Evolutionary conservation across 2,329 filamentous ascomycete genomes (phyloP), one percentile per base, ranked within the genome.

Genomic region (Fusarium torreyae): DNA sequence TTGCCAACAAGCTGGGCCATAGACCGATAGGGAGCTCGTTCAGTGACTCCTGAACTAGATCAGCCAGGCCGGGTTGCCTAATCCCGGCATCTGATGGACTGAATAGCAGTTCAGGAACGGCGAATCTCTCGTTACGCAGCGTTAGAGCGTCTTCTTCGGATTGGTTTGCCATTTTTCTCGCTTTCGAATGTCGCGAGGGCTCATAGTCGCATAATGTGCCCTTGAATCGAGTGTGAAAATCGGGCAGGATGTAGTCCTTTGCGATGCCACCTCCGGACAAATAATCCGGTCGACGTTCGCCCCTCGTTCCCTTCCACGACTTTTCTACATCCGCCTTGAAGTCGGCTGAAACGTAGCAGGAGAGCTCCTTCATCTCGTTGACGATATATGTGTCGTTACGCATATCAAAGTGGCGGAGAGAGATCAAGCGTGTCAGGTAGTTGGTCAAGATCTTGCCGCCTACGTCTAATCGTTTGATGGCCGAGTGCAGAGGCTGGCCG

Each of bases 401-500:
- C 89, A 99, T 94, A 77, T 98, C 95, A 79, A 97, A 97, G 76
- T 98, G 94, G 8, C 96, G 91, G 15, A 97, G 86, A 2, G 94
- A 98, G 18, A 98, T 89, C 17, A 97, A 86, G 58, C 96, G 92
- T 48, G 96, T 95, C 34, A 99, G 85, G 77, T 97, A 92, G 78
- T 98, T 98, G 22, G 95, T 98, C 66, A 99, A 83, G 52, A 97
- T 88, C 80, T 97, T 98, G 59, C 96, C 96, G 43, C 96, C 96
- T 8, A 98, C 87, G 56, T 98, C 94, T 46, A 99, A 88, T 39
- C 96, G 88, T 20, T 95, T 90, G 56, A 97, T 88, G 1, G 92
- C 94, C 1, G 90, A 84, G 69, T 98, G 94, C 7, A 98, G 81
- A 3, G 95, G 91, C 24, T 88, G 89, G 26, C 94, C 95, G 54